Evolutionary conservation across 2,329 filamentous ascomycete genomes (phyloP), one percentile per base, ranked within the genome.

Genomic region (Hymenoscyphus salicellus): DNA sequence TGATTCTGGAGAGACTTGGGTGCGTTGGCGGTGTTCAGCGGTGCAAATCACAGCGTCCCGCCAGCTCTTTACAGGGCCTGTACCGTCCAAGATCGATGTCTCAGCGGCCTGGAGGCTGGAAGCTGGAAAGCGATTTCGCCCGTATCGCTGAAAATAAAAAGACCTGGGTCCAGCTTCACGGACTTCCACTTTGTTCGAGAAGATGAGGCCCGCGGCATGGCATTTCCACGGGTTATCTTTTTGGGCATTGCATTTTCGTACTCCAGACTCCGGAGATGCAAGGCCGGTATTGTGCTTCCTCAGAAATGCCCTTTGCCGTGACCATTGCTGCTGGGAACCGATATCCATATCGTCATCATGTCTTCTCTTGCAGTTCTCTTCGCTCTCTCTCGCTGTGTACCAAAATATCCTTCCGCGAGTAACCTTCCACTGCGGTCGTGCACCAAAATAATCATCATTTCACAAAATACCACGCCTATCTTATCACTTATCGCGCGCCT

Each of bases 401-500:
- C 46, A 26, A 52, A 52, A 52, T 23, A 52, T 52, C 46, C 46
- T 52, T 11, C 55, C 55, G 10, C 28, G 28, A 57, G 55, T 57
- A 57, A 8, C 16, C 14, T 38, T 38, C 17, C 17, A 26, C 23
- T 26, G 57, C 36, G 41, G 57, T 38, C 32, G 43, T 30, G 57
- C 23, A 58, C 32, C 17, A 38, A 58, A 58, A 41, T 57, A 57
- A 16, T 57, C 28, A 3, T 30, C 28, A 3, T 30, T 6, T 32
- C 28, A 43, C 33, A 23, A n/a, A 30, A 57, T 57, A n/a, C n/a
- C 20, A 23, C 17, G 26, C n/a, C 49, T 55, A 28, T 23, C 32
- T 57, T 26, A 36, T 38, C 57, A n/a, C 36, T 58, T 58, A 41
- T 58, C 57, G 32, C 57, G 32, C 32, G 57, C 33, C 57, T 58